Evolutionary conservation across 305 asterid species (phyloP), one percentile per base, ranked within the genome.

Genomic region (Stenogyne calaminthoides): DNA sequence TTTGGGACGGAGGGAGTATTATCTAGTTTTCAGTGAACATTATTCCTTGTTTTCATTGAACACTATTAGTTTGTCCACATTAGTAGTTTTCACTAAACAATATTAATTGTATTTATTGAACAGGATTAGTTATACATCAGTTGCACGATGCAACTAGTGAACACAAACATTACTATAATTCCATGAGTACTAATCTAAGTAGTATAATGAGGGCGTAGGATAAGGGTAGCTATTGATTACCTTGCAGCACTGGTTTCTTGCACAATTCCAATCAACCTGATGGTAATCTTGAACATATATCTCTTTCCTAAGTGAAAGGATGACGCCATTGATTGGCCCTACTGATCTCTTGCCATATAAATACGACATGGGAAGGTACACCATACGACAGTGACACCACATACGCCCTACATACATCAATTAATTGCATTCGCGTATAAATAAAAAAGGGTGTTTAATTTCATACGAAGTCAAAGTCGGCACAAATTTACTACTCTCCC

Each of bases 371-470:
- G 93, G 89, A 5, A 88, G 78, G 74, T 88, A 88, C 59, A 87
- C 89, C 87, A 87, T 66, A 34, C 89, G 86, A 67, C 87, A 80
- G 49, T 86, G 91, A 65, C 88, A 79, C 91, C 91, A 86, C 91
- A 86, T 84, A 39, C 91, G 86, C 72, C 91, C 91, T 84, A 25
- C 68, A 71, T 56, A 51, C 39, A 25, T 22, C 2, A 22, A 2
- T 25, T 25, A 25, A 15, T 11, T 27, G 9, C 40, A 70, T 27
- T 36, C 7, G 18, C 22, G 29, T 54, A 58, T 61, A 25, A 27
- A 46, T 46, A 39, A 46, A 32, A 25, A 46, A 2, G 54, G 6
- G 56, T 5, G 20, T 15, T 49, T n/a, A 14, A 1, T 11, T 47
- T 47, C n/a, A 9, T 42, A 8, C 4, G 29, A 2, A 42, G 49